Percentiles rank a stretch among this genome's conserved stretches.
Evolutionary conservation across 148 eudicot genomes (phyloP).

Genomic region (Amaranthus cruentus): DNA sequence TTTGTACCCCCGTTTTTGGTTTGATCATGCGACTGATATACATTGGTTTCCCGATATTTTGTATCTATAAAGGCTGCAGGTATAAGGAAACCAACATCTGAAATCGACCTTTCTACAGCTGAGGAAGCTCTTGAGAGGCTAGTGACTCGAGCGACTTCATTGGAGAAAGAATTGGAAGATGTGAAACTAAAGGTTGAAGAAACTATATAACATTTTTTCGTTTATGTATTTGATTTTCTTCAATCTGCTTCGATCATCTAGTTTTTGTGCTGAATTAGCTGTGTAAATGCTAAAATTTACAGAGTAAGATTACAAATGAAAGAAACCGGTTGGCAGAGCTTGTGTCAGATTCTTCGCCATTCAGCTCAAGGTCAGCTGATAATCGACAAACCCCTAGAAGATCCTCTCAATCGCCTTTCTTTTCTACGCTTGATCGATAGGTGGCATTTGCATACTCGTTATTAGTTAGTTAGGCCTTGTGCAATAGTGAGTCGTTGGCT

Average conservation of each 20-base stretch:
- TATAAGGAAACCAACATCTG: slow-evolving; percentile 44
- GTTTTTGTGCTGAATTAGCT: not conserved
- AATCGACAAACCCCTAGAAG: slow-evolving; percentile 41
- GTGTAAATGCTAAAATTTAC: slow-evolving; percentile 16
- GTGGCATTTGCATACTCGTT: not conserved
- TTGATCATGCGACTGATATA: not conserved
- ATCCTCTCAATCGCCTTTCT: slow-evolving; percentile 45
- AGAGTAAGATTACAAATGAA: slow-evolving; percentile 58
- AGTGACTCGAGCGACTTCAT: slow-evolving; percentile 30
- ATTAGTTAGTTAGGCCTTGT: not conserved
- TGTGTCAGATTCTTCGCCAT: slow-evolving; percentile 48
- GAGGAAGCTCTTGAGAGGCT: slow-evolving; percentile 73
- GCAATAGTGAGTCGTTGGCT: slow-evolving; percentile 7
- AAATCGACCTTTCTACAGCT: slow-evolving; percentile 44
- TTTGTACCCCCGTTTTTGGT: not conserved
- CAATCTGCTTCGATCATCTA: not conserved
- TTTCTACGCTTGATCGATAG: slow-evolving; percentile 65
- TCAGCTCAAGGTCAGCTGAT: slow-evolving; percentile 38
- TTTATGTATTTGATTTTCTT: not conserved
- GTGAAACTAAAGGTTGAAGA: slow-evolving; percentile 47
- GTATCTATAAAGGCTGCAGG: slow-evolving; percentile 69
- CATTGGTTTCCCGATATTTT: not conserved
- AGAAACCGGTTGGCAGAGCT: slow-evolving; percentile 55
- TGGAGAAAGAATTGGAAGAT: slow-evolving; percentile 70
- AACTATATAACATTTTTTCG: not conserved